Conservation (phyloP, 371 early-diverging fungal species). For the Saksenaea oblongispora region DNA sequence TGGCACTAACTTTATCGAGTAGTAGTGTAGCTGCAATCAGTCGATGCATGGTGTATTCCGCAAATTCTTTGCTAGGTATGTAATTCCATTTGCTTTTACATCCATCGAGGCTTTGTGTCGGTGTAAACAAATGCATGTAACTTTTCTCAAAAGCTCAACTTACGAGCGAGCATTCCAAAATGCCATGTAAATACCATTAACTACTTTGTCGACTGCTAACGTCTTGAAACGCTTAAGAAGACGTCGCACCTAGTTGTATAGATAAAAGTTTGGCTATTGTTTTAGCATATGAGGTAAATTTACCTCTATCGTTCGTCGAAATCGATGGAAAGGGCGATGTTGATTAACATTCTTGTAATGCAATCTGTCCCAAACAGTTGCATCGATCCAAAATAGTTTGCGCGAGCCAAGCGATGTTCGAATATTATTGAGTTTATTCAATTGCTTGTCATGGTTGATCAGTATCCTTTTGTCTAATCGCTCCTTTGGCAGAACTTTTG, state of each 20-base stretch:
- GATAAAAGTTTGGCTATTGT: neutral
- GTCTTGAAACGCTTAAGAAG: constrained; percentile 35
- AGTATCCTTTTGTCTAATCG: constrained; percentile 30
- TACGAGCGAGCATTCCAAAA: constrained; percentile 44
- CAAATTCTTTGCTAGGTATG: constrained; percentile 39
- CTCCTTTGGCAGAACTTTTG: constrained; percentile 17
- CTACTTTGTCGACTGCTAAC: constrained; percentile 26
- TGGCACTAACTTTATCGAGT: constrained; percentile 32
- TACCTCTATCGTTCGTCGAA: constrained; percentile 28
- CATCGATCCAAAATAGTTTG: constrained; percentile 42
- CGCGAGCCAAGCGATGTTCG: constrained; percentile 19
- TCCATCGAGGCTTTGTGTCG: constrained; percentile 18
- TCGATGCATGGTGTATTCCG: constrained; percentile 42
- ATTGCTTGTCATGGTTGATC: constrained; percentile 25
- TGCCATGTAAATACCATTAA: constrained; percentile 23
- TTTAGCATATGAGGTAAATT: neutral
- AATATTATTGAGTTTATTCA: constrained; percentile 15
- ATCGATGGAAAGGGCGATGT: constrained; percentile 43
- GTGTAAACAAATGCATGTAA: neutral
- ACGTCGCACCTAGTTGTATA: constrained; percentile 17
- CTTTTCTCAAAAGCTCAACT: neutral
- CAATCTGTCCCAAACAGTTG: constrained; percentile 30
- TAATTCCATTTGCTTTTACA: constrained; percentile 29
- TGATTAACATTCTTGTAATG: constrained; percentile 40
- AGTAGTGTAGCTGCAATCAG: constrained; percentile 33